These are phyloP conservation scores for Candida endomychidarum DNA, from an alignment of 805 yeast genomes.

Conservation along the genomic window DNA sequence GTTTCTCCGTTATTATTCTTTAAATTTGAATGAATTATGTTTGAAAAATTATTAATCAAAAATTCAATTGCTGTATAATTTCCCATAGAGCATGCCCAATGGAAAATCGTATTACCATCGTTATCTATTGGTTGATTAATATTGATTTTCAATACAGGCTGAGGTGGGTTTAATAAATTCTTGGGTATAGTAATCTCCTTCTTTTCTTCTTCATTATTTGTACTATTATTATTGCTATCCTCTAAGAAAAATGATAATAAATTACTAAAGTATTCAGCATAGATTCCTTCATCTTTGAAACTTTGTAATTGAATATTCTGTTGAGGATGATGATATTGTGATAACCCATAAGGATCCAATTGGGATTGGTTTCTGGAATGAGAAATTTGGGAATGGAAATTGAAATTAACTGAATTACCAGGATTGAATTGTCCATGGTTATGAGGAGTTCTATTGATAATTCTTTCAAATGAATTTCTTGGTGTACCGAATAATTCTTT, in stretches of 20 bases:
- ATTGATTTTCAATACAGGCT: conserved; percentile 51
- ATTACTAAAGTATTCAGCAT: conserved; percentile 41
- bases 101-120: conserved; percentile 89
- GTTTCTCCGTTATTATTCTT: conserved; percentile 87
- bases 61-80: conserved; percentile 66
- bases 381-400: conserved; percentile 5
- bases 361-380: conserved; percentile 19
- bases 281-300: conserved; percentile 23
- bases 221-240: conserved; percentile 24
- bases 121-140: conserved; percentile 90
- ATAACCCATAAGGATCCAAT: conserved; percentile 38
- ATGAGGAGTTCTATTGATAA: conserved; percentile 16
- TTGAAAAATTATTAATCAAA: conserved; percentile 57
- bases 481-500: conserved; percentile 44
- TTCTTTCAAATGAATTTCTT: conserved; percentile 36
- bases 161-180: conserved; percentile 55
- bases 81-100: conserved; percentile 95
- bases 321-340: conserved; percentile 39
- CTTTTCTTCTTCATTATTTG: conserved; percentile 12
- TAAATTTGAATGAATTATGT: conserved; percentile 66
- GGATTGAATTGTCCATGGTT: conserved; percentile 15
- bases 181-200: conserved; percentile 23
- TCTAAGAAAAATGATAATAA: conserved; percentile 54
- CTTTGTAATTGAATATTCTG: conserved; percentile 18
- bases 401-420: conserved; percentile 1